Percentiles rank a stretch among this genome's conserved stretches.
phyloP scores from a whole-genome alignment of 192 early-diverging fungal species.

The Cetraspora pellucida region DNA sequence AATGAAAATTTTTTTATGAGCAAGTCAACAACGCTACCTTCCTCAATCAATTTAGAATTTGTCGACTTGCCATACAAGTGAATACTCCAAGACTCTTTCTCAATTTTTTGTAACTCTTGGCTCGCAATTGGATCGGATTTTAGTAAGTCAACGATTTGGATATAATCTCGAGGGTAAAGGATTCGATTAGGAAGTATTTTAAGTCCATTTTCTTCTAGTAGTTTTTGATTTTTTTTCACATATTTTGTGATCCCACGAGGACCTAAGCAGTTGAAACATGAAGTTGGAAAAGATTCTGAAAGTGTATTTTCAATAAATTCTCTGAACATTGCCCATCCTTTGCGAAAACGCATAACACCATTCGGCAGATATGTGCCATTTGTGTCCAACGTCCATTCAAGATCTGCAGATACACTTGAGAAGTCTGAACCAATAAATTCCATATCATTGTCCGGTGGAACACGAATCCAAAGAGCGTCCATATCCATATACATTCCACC shows the following conservation, averaged over 20 bases:
- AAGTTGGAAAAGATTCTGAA: slow-evolving; percentile 50
- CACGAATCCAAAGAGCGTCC: slow-evolving; percentile 61
- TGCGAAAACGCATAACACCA: slow-evolving; percentile 61
- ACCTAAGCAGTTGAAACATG: slow-evolving; percentile 63
- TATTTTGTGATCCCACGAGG: slow-evolving; percentile 60
- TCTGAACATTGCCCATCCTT: slow-evolving; percentile 55
- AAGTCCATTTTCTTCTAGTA: slow-evolving; percentile 50
- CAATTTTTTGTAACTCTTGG: slow-evolving; percentile 44
- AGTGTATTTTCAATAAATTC: slow-evolving; percentile 57
- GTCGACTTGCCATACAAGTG: slow-evolving; percentile 64
- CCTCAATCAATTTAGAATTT: slow-evolving; percentile 49
- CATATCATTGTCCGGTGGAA: slow-evolving; percentile 49
- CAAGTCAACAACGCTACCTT: slow-evolving; percentile 51
- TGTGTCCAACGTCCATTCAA: slow-evolving; percentile 56
- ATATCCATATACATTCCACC: slow-evolving; percentile 69
- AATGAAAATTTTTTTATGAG: slow-evolving; percentile 53
- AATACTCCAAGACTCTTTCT: slow-evolving; percentile 47
- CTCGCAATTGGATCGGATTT: slow-evolving; percentile 41
- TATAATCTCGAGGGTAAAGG: slow-evolving; percentile 55
- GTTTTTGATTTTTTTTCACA: slow-evolving; percentile 46
- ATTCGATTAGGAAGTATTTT: slow-evolving; percentile 48
- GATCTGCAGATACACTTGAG: slow-evolving; percentile 47
- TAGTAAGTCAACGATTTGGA: slow-evolving; percentile 47
- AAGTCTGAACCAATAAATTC: slow-evolving; percentile 63
- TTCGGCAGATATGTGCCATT: slow-evolving; percentile 55